Percentiles rank a stretch among this genome's conserved stretches.
These are phyloP conservation scores for Begonia loranthoides DNA, from an alignment of 306 rosid genomes.

Conservation along the genomic window DNA sequence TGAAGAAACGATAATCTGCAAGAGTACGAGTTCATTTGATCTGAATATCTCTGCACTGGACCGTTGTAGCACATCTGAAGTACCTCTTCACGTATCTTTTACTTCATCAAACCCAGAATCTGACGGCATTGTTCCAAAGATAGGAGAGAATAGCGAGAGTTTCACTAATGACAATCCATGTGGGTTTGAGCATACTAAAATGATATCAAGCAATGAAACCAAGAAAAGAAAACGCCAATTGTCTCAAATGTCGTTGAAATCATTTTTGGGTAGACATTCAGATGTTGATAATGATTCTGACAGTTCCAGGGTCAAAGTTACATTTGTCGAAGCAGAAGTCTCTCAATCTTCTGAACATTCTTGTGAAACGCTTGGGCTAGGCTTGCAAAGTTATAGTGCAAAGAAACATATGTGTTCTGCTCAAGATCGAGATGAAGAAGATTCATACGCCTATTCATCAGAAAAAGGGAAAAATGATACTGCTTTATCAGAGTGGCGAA, in stretches of 20 bases:
- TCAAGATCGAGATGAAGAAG: slow-evolving; percentile 25
- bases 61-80: slow-evolving; percentile 12
- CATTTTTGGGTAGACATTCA: slow-evolving; percentile 53
- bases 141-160: slow-evolving; percentile 8
- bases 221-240: slow-evolving; percentile 52
- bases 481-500: slow-evolving; percentile 74
- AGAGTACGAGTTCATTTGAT: slow-evolving; percentile 9
- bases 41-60: slow-evolving; percentile 11
- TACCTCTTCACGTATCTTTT: slow-evolving; percentile 13
- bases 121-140: slow-evolving; percentile 17
- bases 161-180: slow-evolving; percentile 15
- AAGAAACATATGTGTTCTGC: slow-evolving; percentile 19
- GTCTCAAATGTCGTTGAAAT: slow-evolving; percentile 60
- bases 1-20: slow-evolving; percentile 17
- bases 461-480: slow-evolving; percentile 40
- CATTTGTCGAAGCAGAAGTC: slow-evolving; percentile 18
- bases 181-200: slow-evolving; percentile 14
- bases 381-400: slow-evolving; percentile 19
- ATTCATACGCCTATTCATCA: slow-evolving; percentile 11
- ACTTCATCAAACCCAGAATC: slow-evolving; percentile 27
- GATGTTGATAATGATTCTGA: slow-evolving; percentile 15
- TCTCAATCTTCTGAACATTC: slow-evolving; percentile 23
- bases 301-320: slow-evolving; percentile 14
- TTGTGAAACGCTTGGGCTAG: slow-evolving; percentile 20
- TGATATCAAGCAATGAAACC: slow-evolving; percentile 13